These are phyloP conservation scores for Dothideomycetes sp. DNA, from an alignment of 2,329 filamentous ascomycete genomes.

Conservation along the genomic window DNA sequence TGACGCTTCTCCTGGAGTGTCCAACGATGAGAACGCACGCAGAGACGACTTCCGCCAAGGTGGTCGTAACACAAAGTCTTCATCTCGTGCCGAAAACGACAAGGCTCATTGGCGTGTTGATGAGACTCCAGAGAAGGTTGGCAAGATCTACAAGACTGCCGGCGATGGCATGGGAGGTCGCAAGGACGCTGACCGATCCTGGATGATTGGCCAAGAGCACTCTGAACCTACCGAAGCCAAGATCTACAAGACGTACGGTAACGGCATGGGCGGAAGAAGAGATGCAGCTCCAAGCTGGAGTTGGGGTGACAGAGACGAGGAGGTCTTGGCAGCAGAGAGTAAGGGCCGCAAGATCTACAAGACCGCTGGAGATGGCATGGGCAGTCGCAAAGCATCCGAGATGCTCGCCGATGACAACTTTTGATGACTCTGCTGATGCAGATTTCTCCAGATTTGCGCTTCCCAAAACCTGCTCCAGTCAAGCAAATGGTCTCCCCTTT, in stretches of 20 bases:
- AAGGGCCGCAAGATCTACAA: slow-evolving; percentile 20
- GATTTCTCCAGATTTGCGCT: background rate
- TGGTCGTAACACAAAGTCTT: slow-evolving; percentile 1
- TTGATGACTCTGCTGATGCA: background rate
- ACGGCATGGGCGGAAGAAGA: slow-evolving; percentile 47
- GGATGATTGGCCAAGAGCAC: slow-evolving; percentile 42
- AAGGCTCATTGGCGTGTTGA: background rate
- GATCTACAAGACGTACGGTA: slow-evolving; percentile 25
- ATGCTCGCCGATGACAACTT: background rate
- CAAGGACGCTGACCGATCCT: slow-evolving; percentile 42
- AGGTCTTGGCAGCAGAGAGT: slow-evolving; percentile 9
- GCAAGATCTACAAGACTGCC: slow-evolving; percentile 26
- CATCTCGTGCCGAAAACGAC: slow-evolving; percentile 1
- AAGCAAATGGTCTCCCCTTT: too few relatives aligned
- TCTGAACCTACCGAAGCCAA: slow-evolving; percentile 10
- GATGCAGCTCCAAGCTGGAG: slow-evolving; percentile 4
- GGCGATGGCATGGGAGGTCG: slow-evolving; percentile 52
- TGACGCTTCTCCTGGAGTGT: slow-evolving; percentile 43
- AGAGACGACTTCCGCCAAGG: slow-evolving; percentile 27
- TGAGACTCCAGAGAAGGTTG: slow-evolving; percentile 9
- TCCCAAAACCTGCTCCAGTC: too few relatives aligned
- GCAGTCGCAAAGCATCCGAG: slow-evolving; percentile 16
- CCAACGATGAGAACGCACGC: background rate
- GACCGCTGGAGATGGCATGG: slow-evolving; percentile 46
- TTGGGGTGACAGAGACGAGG: slow-evolving; percentile 10